Evolutionary conservation across 768 basidiomycete genomes (phyloP), one percentile per base, ranked within the genome.

Genomic region (Boletus vinaceobasis): DNA sequence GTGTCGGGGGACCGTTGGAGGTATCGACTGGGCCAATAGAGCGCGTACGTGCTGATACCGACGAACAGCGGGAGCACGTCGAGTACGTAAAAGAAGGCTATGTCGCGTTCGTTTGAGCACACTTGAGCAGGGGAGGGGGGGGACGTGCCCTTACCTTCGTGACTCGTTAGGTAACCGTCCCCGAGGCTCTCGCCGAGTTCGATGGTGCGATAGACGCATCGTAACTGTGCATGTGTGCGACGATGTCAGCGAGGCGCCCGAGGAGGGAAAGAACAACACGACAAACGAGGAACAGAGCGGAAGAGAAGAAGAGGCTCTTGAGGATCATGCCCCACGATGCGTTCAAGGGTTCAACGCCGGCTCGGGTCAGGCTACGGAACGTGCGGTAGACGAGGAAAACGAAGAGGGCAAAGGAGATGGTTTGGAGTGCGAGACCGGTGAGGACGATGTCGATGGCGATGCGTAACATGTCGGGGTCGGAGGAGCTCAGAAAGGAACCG

Each of bases 1-100:
- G 38, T 39, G 10, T 35, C 14, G 1, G 26, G 1, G 8, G 36
- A 35, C 23, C 49, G 36, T 0, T 21, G 17, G 11, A 70, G 52
- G 46, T 73, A 71, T 21, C 21, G 56, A 17, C 57, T 60, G 5
- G 71, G 71, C 71, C 70, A 73, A 35, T 48, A 65, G 2, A 63
- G 4, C 6, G 62, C 55, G 14, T 70, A 69, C 4, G 61, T 19
- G 29, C 29, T 47, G 27, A 66, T 65, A 6, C 65, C 68, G 14
- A 68, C 43, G 1, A 73, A 40, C 1, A 73, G 39, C 1, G 72
- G 66, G 7, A 73, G 50, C 1, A 66, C 53, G 43, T 73, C 68
- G 31, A 72, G 62, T 4, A 61, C 49, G 23, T 70, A 70, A 38
- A 71, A 68, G 43, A 40, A n/a, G n/a, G n/a, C n/a, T n/a, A n/a